Conservation (phyloP, 768 basidiomycete genomes). For the Mycena leptocephala region DNA sequence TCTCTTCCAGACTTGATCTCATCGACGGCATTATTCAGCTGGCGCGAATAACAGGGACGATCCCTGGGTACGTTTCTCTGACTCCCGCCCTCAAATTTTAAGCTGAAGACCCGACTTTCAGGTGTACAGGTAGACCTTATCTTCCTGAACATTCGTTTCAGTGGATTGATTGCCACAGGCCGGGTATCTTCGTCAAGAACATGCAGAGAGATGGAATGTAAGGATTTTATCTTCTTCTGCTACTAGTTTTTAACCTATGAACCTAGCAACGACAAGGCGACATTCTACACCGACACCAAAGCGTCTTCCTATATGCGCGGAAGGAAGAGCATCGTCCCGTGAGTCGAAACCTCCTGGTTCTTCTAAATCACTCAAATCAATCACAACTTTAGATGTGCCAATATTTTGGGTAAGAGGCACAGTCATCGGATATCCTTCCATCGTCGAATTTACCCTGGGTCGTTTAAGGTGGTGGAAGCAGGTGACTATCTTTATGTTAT, state of each 20-base stretch:
- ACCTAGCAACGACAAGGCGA: slow-evolving; percentile 79
- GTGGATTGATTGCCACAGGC: slow-evolving; percentile 50
- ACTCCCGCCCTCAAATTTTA: neutral
- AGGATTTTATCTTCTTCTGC: slow-evolving; percentile 36
- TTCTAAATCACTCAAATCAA: neutral
- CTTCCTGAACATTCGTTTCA: neutral
- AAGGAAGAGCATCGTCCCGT: slow-evolving; percentile 79
- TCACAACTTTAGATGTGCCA: slow-evolving; percentile 68
- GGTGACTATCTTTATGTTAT: slow-evolving; percentile 48
- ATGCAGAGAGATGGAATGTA: slow-evolving; percentile 82
- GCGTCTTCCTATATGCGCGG: slow-evolving; percentile 73
- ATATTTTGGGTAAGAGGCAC: slow-evolving; percentile 65
- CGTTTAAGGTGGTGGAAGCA: slow-evolving; percentile 67
- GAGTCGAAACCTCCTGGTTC: slow-evolving; percentile 39
- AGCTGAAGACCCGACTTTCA: neutral
- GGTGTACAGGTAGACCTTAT: slow-evolving; percentile 64
- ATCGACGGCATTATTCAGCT: slow-evolving; percentile 48
- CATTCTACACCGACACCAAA: slow-evolving; percentile 78
- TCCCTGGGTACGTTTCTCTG: slow-evolving; percentile 64
- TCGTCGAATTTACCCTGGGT: neutral
- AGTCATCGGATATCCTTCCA: neutral
- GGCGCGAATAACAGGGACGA: slow-evolving; percentile 83
- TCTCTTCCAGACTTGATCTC: neutral
- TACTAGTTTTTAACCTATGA: neutral
- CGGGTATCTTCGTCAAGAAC: slow-evolving; percentile 80